These are phyloP conservation scores for Lactarius akahatsu DNA, from an alignment of 768 basidiomycete species.

Conservation along the genomic window DNA sequence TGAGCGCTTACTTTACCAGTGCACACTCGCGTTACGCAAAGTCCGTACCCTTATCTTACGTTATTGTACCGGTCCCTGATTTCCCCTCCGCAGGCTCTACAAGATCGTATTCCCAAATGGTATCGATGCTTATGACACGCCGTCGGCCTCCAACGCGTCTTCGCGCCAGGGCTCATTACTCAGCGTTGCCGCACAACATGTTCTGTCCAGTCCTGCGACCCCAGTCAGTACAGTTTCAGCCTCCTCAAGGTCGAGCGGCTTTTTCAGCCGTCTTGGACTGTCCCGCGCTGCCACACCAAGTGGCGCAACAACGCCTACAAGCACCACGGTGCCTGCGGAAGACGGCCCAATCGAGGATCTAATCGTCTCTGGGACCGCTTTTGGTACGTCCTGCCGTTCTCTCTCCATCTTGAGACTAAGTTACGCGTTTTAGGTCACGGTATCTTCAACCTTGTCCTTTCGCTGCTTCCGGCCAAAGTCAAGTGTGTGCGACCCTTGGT, in stretches of 20 bases:
- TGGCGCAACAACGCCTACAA: slow-evolving; percentile 22
- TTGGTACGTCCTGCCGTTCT: slow-evolving; percentile 46
- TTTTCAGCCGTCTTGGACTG: slow-evolving; percentile 35
- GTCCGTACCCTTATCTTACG: slow-evolving; percentile 37
- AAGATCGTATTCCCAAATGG: slow-evolving; percentile 66
- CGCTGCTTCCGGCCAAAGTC: slow-evolving; percentile 66
- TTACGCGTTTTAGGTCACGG: slow-evolving; percentile 34
- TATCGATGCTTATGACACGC: slow-evolving; percentile 46
- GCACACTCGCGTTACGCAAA: slow-evolving; percentile 77
- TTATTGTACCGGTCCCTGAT: background rate
- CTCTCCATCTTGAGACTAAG: slow-evolving; percentile 3
- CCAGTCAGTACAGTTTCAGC: slow-evolving; percentile 19
- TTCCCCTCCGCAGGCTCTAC: slow-evolving; percentile 47
- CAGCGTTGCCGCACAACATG: slow-evolving; percentile 14
- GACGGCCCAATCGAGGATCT: slow-evolving; percentile 70
- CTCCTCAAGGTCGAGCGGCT: slow-evolving; percentile 24
- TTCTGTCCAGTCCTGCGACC: slow-evolving; percentile 28
- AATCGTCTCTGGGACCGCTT: slow-evolving; percentile 73
- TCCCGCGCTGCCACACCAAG: slow-evolving; percentile 30
- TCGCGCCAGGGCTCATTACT: slow-evolving; percentile 40
- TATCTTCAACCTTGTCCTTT: slow-evolving; percentile 78
- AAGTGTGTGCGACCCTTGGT: slow-evolving; percentile 45
- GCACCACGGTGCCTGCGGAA: slow-evolving; percentile 11
- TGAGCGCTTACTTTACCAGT: slow-evolving; percentile 34
- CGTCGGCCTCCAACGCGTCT: slow-evolving; percentile 38